A percentile compares a stretch with the other conserved stretches of the same genome.
These are phyloP conservation scores for Trichoderma koningiopsis DNA, from an alignment of 2,329 filamentous ascomycete genomes.

Conservation along the genomic window DNA sequence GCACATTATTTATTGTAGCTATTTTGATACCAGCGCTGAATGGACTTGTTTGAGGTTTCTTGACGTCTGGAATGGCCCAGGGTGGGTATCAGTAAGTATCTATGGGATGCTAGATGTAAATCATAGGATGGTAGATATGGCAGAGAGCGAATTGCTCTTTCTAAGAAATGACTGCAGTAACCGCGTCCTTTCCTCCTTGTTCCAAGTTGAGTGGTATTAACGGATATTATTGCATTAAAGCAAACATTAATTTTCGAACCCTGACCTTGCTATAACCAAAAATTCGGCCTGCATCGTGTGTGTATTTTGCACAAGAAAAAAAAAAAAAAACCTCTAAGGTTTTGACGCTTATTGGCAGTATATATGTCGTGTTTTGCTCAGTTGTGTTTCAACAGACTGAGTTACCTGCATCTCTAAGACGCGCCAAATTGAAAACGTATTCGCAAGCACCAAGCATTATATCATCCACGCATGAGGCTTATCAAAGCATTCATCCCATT, in stretches of 20 bases:
- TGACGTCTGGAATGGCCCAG: not conserved
- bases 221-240: not conserved
- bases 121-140: too few species aligned
- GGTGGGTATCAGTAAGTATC: too few species aligned
- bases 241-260: not conserved
- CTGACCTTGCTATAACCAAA: not conserved
- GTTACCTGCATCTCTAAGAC: not conserved
- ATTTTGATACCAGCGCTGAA: constrained; percentile 5
- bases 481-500: constrained; percentile 26
- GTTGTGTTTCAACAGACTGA: not conserved
- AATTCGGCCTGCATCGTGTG: not conserved
- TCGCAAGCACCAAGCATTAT: not conserved
- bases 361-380: not conserved
- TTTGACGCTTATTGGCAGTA: not conserved
- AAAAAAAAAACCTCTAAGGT: not conserved
- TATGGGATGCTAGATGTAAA: too few species aligned
- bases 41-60: not conserved
- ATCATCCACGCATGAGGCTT: constrained; percentile 24
- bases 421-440: not conserved
- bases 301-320: not conserved
- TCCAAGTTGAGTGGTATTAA: not conserved
- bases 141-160: not conserved
- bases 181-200: not conserved
- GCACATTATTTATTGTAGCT: not conserved
- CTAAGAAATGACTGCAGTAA: not conserved